Evolutionary conservation across 75 land plant genomes (phyloP), one percentile per base, ranked within the genome.

Genomic region (Selaginella tamariscina): DNA sequence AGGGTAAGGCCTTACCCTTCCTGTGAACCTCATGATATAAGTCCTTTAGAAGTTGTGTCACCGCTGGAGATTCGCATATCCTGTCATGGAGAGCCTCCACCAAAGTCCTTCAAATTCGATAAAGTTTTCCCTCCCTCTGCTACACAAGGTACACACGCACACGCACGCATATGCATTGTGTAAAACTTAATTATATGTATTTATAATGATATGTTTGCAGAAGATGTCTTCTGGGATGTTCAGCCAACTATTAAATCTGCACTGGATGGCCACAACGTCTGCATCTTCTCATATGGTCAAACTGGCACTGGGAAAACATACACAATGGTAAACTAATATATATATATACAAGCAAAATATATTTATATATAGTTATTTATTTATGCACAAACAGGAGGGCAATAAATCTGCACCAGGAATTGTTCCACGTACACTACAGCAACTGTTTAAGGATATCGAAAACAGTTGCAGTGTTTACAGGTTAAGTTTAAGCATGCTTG

Each of bases 221-320:
- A 86, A 30, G 94, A 86, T 66, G 85, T 89, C 2, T 86, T 89
- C 56, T 32, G 69, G 1, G 94, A 89, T 67, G 68, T 89, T 55
- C 89, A 84, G 26, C 94, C 94, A 27, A 71, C 86, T 20, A 72
- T 89, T 67, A 86, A 79, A 56, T 84, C 94, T 32, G 83, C 81
- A 20, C 70, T 89, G 27, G 90, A 89, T 79, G 94, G 94, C 27
- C 79, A 80, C 73, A 89, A 86, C 72, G 85, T 79, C 11, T 89
- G 87, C 75, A 80, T 89, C 30, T 86, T 86, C 72, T 84, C 94
- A 9, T 89, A 84, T 77, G 94, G 94, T 2, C 94, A 89, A 49
- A 89, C 94, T 13, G 89, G 94, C 30, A 77, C 90, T 31, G 94
- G 94, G 32, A 89, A 89, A 69, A 86, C 85, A 13, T 89, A 81